Conservation (phyloP, 2,329 filamentous ascomycete genomes). For the Hirsutella thompsonii region DNA sequence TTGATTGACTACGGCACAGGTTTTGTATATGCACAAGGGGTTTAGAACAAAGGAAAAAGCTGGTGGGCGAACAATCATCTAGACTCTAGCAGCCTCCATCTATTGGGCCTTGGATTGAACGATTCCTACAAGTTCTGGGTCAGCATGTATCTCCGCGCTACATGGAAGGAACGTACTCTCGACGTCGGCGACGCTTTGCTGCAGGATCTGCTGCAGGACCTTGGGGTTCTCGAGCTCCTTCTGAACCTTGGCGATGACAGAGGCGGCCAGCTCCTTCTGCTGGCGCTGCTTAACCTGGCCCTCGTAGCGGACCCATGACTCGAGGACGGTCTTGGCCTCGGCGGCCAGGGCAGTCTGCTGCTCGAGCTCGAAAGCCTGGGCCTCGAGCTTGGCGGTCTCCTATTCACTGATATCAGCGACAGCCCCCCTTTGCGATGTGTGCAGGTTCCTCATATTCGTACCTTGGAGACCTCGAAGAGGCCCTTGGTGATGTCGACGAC, state of each 20-base stretch:
- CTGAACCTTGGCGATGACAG: conserved; percentile 91
- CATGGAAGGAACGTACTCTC: conserved; percentile 53
- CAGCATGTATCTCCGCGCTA: conserved; percentile 14
- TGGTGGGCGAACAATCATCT: conserved; percentile 18
- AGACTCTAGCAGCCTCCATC: conserved; percentile 24
- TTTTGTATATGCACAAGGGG: conserved; percentile 42
- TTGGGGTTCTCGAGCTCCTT: conserved; percentile 99
- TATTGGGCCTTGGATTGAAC: conserved; percentile 52
- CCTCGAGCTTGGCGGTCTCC: conserved; percentile 96
- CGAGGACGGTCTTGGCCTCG: conserved; percentile 90
- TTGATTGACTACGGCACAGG: conserved; percentile 49
- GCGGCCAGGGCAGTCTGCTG: conserved; percentile 84
- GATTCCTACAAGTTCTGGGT: conserved; percentile 35
- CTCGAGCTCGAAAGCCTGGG: conserved; percentile 92
- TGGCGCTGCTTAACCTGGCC: conserved; percentile 97
- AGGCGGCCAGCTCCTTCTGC: conserved; percentile 89
- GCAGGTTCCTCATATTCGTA: conserved; percentile 21
- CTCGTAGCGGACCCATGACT: conserved; percentile 99
- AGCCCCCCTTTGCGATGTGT: not conserved
- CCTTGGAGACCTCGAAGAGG: conserved; percentile 97
- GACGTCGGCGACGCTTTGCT: conserved; percentile 90
- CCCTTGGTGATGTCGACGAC: conserved; percentile 96
- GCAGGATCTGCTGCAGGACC: conserved; percentile 90
- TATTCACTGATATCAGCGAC: conserved; percentile 19
- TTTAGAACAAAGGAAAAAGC: conserved; percentile 38